Evolutionary conservation across 2,329 filamentous ascomycete genomes (phyloP), one percentile per base, ranked within the genome.

Genomic region (Exophiala alcalophila): DNA sequence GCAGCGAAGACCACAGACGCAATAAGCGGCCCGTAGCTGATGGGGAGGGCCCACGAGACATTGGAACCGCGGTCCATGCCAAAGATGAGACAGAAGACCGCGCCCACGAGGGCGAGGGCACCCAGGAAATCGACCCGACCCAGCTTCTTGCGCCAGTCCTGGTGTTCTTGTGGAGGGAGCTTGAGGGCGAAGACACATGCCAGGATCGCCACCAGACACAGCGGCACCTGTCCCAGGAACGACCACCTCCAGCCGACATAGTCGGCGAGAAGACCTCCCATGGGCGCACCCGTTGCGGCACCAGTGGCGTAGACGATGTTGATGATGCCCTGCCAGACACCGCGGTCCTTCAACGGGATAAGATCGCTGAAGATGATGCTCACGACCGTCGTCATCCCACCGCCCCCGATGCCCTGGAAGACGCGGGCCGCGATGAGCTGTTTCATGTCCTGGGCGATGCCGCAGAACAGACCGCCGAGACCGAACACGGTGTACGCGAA

Each of bases 231-330:
- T 2, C 72, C 72, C 9, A 86, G 62, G 58, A 91, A 91, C 0
- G 84, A 76, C 80, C 83, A 88, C 52, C 85, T 70, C 84, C 85
- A 89, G 24, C 84, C 83, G 38, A 89, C 73, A 3, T 73, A 77
- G 60, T 89, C 84, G 0, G 83, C 78, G 14, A 88, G 61, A 5
- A 86, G 60, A 3, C 86, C 85, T n/a, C 76, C 86, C 0, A 90
- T 52, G 0, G 84, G 83, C 3, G 81, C 84, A 2, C 86, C 86
- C 4, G 73, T 70, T 4, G 78, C 77, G 3, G 83, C 75, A 11
- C 84, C 86, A 14, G 71, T 64, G 0, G 83, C 81, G 55, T 76
- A 88, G 36, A 88, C 72, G 50, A 89, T 75, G 60, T 88, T 89
- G 57, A 87, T 70, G 47, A 80, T 69, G 62, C 9, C 72, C 27